A percentile compares a stretch with the other conserved stretches of the same genome.
phyloP scores from a whole-genome alignment of 2,329 filamentous ascomycete genomes.

The Albifimbria verrucaria region DNA sequence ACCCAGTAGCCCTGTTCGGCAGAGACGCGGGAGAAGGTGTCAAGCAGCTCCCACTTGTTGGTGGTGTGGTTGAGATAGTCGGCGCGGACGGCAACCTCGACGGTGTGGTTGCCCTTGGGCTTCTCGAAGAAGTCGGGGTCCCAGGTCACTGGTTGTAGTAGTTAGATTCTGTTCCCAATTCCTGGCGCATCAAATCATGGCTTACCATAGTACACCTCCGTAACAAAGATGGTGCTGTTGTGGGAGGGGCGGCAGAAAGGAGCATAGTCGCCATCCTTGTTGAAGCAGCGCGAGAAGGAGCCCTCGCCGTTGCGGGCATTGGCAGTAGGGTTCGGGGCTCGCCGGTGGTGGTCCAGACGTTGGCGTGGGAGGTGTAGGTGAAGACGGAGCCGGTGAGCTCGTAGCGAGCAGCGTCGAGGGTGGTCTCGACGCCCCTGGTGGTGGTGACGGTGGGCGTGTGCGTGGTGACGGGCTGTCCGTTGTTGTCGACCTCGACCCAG shows the following conservation, averaged over 20 bases:
- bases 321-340: constrained; percentile 43
- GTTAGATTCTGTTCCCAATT: constrained; percentile 4
- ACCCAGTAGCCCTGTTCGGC: constrained; percentile 47
- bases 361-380: constrained; percentile 30
- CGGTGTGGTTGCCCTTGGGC: constrained; percentile 30
- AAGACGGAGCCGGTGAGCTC: constrained; percentile 44
- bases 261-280: constrained; percentile 40
- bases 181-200: not conserved
- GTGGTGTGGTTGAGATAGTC: constrained; percentile 36
- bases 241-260: constrained; percentile 50
- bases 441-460: constrained; percentile 47
- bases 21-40: constrained; percentile 28
- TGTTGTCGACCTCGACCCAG: constrained; percentile 50
- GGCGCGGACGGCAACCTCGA: constrained; percentile 32
- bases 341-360: constrained; percentile 38
- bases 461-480: constrained; percentile 41
- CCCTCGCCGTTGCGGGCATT: constrained; percentile 39
- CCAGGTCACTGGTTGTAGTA: constrained; percentile 49
- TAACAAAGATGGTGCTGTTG: constrained; percentile 41
- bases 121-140: constrained; percentile 49
- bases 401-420: constrained; percentile 38
- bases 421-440: constrained; percentile 38
- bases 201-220: constrained; percentile 50
- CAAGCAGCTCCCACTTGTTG: constrained; percentile 33
- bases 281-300: constrained; percentile 48